These are phyloP conservation scores for Cucurbitaria berberidis DNA, from an alignment of 2,329 filamentous ascomycete species.

Conservation along the genomic window DNA sequence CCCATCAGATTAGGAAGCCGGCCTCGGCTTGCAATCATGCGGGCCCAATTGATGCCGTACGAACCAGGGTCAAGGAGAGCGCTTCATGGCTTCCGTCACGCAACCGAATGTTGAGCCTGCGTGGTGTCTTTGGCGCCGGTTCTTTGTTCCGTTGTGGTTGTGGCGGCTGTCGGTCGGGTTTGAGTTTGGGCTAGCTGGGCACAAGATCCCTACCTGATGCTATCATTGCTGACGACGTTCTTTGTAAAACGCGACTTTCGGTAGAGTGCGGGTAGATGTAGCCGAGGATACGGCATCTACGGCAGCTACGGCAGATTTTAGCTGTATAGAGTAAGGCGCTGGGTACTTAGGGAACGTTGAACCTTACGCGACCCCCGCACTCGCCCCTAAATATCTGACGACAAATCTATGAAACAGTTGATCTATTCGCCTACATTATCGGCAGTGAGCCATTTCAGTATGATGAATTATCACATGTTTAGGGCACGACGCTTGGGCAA, in stretches of 20 bases:
- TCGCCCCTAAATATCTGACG: too few species aligned
- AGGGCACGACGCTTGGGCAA: too few species aligned
- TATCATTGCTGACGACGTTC: neutral
- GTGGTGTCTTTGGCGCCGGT: neutral
- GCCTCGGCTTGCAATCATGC: neutral
- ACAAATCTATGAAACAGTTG: too few species aligned
- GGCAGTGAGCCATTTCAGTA: too few species aligned
- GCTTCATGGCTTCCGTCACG: neutral
- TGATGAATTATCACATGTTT: too few species aligned
- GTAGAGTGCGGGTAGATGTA: neutral
- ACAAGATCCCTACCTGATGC: neutral
- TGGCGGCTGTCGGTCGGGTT: neutral
- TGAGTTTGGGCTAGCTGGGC: neutral
- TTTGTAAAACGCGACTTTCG: neutral
- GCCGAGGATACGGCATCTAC: too few species aligned
- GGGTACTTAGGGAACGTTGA: too few species aligned
- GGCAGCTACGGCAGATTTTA: too few species aligned
- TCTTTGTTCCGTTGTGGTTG: neutral
- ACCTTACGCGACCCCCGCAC: too few species aligned
- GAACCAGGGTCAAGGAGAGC: neutral
- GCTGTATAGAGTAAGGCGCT: too few species aligned
- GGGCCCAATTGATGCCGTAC: neutral
- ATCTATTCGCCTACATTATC: too few species aligned
- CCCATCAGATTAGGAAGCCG: neutral
- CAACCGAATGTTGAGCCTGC: neutral